Conservation (phyloP, 495 filamentous ascomycete genomes). For the Aspergillus bertholletiae region DNA sequence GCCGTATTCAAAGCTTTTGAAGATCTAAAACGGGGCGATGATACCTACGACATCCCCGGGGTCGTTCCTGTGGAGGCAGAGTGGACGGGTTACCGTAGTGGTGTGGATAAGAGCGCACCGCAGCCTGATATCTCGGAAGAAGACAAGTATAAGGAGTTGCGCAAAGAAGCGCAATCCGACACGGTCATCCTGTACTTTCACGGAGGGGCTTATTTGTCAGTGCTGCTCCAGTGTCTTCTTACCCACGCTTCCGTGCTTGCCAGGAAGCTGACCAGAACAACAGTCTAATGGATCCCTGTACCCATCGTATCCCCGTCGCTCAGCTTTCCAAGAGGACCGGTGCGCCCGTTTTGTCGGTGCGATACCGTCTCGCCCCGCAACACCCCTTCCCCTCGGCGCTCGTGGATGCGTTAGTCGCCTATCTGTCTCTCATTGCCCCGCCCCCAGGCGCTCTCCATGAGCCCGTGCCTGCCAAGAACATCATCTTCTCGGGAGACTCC, state of each 20-base stretch:
- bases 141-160: conserved; percentile 68
- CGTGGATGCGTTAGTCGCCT: conserved; percentile 78
- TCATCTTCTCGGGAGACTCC: conserved; percentile 82
- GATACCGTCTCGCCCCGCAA: conserved; percentile 88
- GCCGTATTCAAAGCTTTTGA: conserved; percentile 62
- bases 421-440: conserved; percentile 79
- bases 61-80: conserved; percentile 69
- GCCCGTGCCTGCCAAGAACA: conserved; percentile 63
- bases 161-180: conserved; percentile 63
- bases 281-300: conserved; percentile 70
- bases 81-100: conserved; percentile 75
- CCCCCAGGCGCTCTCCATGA: conserved; percentile 68
- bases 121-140: conserved; percentile 61
- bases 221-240: background rate
- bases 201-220: conserved; percentile 76
- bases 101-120: conserved; percentile 49
- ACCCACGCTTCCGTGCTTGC: background rate
- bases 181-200: conserved; percentile 82
- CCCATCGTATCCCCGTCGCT: conserved; percentile 50
- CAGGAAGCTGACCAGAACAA: background rate
- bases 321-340: conserved; percentile 48
- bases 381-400: conserved; percentile 78
- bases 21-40: conserved; percentile 48
- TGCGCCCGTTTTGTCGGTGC: conserved; percentile 67
- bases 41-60: conserved; percentile 50